phyloP scores from a whole-genome alignment of 2,329 filamentous ascomycete genomes.

The Microsporum ferrugineum region DNA sequence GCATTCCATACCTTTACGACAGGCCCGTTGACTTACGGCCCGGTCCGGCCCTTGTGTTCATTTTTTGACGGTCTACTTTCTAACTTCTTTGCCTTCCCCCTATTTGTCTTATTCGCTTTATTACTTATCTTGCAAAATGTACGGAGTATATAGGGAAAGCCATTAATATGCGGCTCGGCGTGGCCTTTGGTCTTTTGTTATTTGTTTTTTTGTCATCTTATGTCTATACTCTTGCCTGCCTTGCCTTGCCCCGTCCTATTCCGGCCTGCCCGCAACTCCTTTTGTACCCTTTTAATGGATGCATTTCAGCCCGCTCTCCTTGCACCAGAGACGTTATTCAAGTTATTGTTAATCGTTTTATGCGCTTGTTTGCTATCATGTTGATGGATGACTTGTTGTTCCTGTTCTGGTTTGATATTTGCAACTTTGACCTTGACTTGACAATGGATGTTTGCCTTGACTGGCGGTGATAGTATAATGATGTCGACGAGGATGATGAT shows the following conservation, averaged over 20 bases:
- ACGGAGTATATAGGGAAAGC: conserved; percentile 3
- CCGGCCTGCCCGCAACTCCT: not conserved
- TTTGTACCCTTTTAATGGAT: not conserved
- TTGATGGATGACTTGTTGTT: not conserved
- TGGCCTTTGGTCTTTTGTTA: not conserved
- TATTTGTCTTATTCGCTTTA: not conserved
- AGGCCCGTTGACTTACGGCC: not conserved
- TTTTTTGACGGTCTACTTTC: not conserved
- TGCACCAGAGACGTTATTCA: not conserved
- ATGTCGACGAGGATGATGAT: not conserved
- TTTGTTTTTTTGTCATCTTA: not conserved
- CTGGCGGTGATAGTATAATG: not conserved
- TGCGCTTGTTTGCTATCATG: not conserved
- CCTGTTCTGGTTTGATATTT: not conserved
- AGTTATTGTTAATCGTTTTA: not conserved
- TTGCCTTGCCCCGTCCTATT: not conserved
- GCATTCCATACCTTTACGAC: not conserved
- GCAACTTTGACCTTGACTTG: not conserved
- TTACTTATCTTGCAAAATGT: conserved; percentile 1
- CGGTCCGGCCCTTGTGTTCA: not conserved
- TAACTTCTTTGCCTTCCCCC: not conserved
- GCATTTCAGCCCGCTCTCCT: not conserved
- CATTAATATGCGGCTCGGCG: not conserved
- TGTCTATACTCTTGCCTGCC: not conserved
- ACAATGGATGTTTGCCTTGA: not conserved